phyloP scores from a whole-genome alignment of 208 protist genomes.

The Wallacemonas rigidus region DNA sequence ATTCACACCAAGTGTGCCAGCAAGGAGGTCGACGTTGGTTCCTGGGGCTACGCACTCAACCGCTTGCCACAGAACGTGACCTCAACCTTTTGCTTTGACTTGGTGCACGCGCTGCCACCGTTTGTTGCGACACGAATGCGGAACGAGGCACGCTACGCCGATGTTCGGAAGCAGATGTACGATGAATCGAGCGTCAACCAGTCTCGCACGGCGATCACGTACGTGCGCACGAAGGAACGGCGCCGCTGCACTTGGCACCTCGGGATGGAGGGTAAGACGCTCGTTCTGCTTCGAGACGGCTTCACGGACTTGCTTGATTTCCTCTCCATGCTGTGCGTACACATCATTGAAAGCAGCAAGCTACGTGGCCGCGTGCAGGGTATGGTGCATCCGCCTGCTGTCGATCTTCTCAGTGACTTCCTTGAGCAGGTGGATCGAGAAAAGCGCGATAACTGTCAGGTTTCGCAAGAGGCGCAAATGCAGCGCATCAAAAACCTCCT shows the following conservation, averaged over 20 bases:
- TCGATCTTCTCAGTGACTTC: slow-evolving; percentile 81
- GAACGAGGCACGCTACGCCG: slow-evolving; percentile 58
- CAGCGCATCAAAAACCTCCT: slow-evolving; percentile 54
- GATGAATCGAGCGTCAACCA: slow-evolving; percentile 21
- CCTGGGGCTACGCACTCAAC: slow-evolving; percentile 85
- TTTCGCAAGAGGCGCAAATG: slow-evolving; percentile 46
- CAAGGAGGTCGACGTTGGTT: slow-evolving; percentile 77
- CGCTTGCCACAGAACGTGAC: slow-evolving; percentile 79
- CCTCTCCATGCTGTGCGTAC: slow-evolving; percentile 86
- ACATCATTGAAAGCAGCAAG: slow-evolving; percentile 92
- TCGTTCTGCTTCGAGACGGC: slow-evolving; percentile 85
- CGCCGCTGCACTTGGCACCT: slow-evolving; percentile 87
- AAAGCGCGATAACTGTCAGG: slow-evolving; percentile 22
- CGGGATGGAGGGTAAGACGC: slow-evolving; percentile 84
- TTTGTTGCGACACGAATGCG: slow-evolving; percentile 84
- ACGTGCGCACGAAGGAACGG: slow-evolving; percentile 81
- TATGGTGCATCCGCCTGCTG: slow-evolving; percentile 82
- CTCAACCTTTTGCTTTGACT: slow-evolving; percentile 84
- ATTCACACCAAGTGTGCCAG: slow-evolving; percentile 86
- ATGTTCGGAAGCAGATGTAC: slow-evolving; percentile 53
- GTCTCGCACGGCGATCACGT: slow-evolving; percentile 54
- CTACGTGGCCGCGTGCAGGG: slow-evolving; percentile 79
- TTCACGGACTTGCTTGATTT: slow-evolving; percentile 91
- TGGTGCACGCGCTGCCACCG: slow-evolving; percentile 75
- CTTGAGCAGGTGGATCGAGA: slow-evolving; percentile 62